Percentiles rank a stretch among this genome's conserved stretches.
Conservation (phyloP, 805 yeast genomes). For the Candida golubevii region DNA sequence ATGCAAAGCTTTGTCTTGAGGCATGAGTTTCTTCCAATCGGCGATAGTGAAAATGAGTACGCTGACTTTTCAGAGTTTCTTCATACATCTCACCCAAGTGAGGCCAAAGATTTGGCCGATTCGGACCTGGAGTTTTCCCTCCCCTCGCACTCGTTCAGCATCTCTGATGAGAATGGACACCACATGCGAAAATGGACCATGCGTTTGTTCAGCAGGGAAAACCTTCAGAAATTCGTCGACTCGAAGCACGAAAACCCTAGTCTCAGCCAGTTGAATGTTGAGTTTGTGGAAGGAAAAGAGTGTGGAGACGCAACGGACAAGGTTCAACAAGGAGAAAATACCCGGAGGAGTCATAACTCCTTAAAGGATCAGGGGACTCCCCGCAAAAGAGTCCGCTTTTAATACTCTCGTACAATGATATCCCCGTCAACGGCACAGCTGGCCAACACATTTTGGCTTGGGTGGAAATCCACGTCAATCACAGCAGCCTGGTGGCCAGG, state of each 20-base stretch:
- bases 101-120: neutral
- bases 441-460: slow-evolving; percentile 35
- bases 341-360: neutral
- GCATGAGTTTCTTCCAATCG: slow-evolving; percentile 43
- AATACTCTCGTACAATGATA: slow-evolving; percentile 39
- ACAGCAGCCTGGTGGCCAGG: slow-evolving; percentile 63
- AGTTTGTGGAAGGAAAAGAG: slow-evolving; percentile 14
- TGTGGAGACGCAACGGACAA: neutral
- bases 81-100: neutral
- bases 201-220: slow-evolving; percentile 28
- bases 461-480: slow-evolving; percentile 55
- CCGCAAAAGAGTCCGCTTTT: slow-evolving; percentile 17
- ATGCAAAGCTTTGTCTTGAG: slow-evolving; percentile 53
- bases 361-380: neutral
- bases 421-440: slow-evolving; percentile 56
- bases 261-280: slow-evolving; percentile 17
- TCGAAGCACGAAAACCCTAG: slow-evolving; percentile 20
- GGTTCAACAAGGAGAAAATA: too few species aligned
- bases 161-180: neutral
- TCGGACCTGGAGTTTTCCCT: slow-evolving; percentile 3
- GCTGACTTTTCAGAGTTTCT: slow-evolving; percentile 24
- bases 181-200: slow-evolving; percentile 23
- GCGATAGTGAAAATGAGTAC: slow-evolving; percentile 30
- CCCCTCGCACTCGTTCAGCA: slow-evolving; percentile 23
- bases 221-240: slow-evolving; percentile 25